Evolutionary conservation across 352 stramenopile species (phyloP).

Genomic region (Globisporangium megalacanthum): DNA sequence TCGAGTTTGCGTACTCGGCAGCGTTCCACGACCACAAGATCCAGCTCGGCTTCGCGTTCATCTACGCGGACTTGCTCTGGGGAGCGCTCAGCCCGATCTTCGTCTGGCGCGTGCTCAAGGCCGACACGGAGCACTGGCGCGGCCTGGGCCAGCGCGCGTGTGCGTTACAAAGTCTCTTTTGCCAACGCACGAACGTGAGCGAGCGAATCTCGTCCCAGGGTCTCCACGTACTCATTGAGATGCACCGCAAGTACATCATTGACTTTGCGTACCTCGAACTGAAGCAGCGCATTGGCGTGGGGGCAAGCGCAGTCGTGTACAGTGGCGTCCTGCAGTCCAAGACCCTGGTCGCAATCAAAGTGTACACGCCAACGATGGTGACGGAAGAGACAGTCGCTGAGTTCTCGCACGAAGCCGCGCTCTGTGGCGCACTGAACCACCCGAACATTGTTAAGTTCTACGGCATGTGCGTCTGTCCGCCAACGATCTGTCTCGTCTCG

Average conservation of each 20-base stretch:
- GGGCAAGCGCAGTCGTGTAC: conserved; percentile 40
- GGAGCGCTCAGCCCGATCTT: conserved; percentile 28
- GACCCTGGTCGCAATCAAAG: conserved; percentile 43
- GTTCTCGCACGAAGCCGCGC: conserved; percentile 41
- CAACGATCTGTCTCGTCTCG: conserved; percentile 44
- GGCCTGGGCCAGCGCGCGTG: conserved; percentile 55
- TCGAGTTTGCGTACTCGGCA: conserved; percentile 16
- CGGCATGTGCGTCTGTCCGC: conserved; percentile 68
- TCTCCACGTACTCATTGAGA: conserved; percentile 41
- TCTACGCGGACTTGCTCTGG: conserved; percentile 22
- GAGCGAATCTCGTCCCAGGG: conserved; percentile 38
- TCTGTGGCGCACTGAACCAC: conserved; percentile 26
- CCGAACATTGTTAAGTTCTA: conserved; percentile 84
- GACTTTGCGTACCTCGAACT: conserved; percentile 51
- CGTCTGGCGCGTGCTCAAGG: conserved; percentile 71
- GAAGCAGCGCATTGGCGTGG: conserved; percentile 30
- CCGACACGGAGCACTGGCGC: conserved; percentile 73
- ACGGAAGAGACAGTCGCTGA: conserved; percentile 31
- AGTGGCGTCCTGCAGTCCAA: conserved; percentile 28
- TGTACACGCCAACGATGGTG: conserved; percentile 53
- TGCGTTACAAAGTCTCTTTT: conserved; percentile 22
- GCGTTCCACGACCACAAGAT: conserved; percentile 15
- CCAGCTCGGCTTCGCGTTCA: conserved; percentile 14
- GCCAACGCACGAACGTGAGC: conserved; percentile 21
- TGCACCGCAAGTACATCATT: conserved; percentile 42